A percentile compares a stretch with the other conserved stretches of the same genome.
These are phyloP conservation scores for Prototheca wickerhamii DNA, from an alignment of 163 green algal genomes.

Conservation along the genomic window DNA sequence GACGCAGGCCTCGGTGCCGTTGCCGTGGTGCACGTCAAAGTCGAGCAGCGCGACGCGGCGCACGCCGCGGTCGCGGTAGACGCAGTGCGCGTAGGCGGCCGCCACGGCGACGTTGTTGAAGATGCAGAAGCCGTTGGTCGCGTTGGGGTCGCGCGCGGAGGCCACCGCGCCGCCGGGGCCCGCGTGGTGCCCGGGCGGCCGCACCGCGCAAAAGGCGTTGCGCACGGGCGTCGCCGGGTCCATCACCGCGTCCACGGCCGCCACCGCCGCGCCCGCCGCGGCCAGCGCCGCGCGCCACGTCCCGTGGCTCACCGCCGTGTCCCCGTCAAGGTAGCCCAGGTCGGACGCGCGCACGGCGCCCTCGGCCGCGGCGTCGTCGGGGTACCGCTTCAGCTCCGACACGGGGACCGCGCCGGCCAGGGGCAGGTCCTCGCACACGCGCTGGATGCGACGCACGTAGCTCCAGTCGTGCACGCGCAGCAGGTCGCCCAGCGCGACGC, in stretches of 20 bases:
- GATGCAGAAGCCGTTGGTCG: slow-evolving; percentile 87
- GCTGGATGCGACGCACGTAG: slow-evolving; percentile 67
- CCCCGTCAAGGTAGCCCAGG: slow-evolving; percentile 65
- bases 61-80: slow-evolving; percentile 55
- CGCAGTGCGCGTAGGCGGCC: slow-evolving; percentile 75
- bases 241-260: slow-evolving; percentile 69
- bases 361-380: slow-evolving; percentile 19
- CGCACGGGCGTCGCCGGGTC: slow-evolving; percentile 34
- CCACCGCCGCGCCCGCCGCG: slow-evolving; percentile 62
- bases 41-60: slow-evolving; percentile 78
- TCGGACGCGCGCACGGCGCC: neutral
- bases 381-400: too few relatives aligned
- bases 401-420: neutral
- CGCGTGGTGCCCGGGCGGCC: slow-evolving; percentile 81
- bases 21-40: slow-evolving; percentile 97
- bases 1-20: slow-evolving; percentile 69
- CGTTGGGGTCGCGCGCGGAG: slow-evolving; percentile 52
- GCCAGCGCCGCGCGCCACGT: slow-evolving; percentile 65
- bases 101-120: slow-evolving; percentile 90
- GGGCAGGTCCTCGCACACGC: slow-evolving; percentile 38
- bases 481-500: slow-evolving; percentile 64
- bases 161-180: slow-evolving; percentile 68
- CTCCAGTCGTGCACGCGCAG: slow-evolving; percentile 82
- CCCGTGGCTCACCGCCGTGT: slow-evolving; percentile 67
- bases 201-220: slow-evolving; percentile 82